Base-by-base conservation (phyloP, 2,329 filamentous ascomycete species). In the Hymenotorrendiella dingleyae region DNA sequence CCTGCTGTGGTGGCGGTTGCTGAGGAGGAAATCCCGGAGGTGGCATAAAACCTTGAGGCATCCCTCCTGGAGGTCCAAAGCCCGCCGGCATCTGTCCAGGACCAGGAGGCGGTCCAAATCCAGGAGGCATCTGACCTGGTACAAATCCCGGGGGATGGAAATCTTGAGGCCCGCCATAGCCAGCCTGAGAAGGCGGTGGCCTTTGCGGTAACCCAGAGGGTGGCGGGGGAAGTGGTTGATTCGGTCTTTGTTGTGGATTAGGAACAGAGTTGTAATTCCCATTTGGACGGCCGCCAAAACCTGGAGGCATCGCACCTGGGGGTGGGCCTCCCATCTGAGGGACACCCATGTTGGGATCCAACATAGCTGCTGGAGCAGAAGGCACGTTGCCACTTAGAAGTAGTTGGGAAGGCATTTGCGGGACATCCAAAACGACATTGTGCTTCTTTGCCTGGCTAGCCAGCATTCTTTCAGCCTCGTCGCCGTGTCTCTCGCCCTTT, bases 401-500 rank as follows among this genome's bases (percentile, higher is more conserved):
- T 44, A 65, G 62, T 42, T 61, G 54, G 12, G 65, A 58, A 26
- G 60, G 60, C 54, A 62, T 61, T 9, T 54, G 54, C 20, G 54
- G 58, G 3, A 56, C 76, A 52, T 89, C 84, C 26, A 89, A 85
- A 40, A 88, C 79, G 47, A 98, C 86, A 58, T 95, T 95, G 64
- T 96, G 87, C 62, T 90, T 91, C 68, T 91, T 91, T 44, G 90
- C 93, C 67, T 96, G 86, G 21, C 85, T 82, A 22, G 93, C 93
- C 35, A 98, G 78, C 70, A 88, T 85, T 59, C 93, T 76, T 68
- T 98, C 93, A 22, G 93, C 93, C 56, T 89, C 78, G 63, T 98
- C 93, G 57, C 93, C 93, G 62, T 98, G 93, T 45, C 93, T 76
- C 68, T 97, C 91, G 56, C 91, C 91, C 69, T 95, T 95, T 54